Evolutionary conservation across 352 stramenopile species (phyloP).

Genomic region (Pythium aristosporum): DNA sequence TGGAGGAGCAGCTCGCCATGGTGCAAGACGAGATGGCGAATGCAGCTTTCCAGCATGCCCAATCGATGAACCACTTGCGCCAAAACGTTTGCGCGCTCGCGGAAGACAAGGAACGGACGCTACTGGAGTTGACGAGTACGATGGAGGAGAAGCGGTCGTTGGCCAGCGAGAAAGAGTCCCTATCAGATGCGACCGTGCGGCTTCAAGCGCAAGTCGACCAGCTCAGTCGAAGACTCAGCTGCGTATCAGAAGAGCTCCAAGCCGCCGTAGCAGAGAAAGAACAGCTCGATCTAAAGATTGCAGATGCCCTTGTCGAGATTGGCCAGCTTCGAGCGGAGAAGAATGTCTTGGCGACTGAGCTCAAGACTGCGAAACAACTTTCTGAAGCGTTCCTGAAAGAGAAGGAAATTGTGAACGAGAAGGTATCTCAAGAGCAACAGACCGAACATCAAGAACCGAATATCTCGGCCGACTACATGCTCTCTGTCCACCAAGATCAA

Average conservation of each 20-base stretch:
- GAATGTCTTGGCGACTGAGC: neutral
- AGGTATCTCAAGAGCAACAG: too few species aligned
- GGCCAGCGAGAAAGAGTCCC: neutral
- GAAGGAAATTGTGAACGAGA: too few species aligned
- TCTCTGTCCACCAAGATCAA: too few species aligned
- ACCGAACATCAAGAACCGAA: too few species aligned
- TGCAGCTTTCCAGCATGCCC: neutral
- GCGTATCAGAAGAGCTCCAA: neutral
- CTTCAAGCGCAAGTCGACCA: neutral
- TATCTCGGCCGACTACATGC: too few species aligned
- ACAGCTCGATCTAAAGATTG: neutral
- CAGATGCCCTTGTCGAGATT: neutral
- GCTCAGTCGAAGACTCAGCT: neutral
- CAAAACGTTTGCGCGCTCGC: constrained; percentile 32
- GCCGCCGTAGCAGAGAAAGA: neutral
- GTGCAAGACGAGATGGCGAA: neutral
- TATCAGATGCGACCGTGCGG: neutral
- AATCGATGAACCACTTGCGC: constrained; percentile 28
- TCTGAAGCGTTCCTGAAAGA: too few species aligned
- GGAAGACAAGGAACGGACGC: constrained; percentile 11
- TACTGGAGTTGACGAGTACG: constrained; percentile 20
- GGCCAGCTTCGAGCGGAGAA: neutral
- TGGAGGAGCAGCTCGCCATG: constrained; percentile 23
- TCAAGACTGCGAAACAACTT: neutral
- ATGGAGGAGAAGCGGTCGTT: neutral